Base-by-base conservation (phyloP, 1,139 yeast genomes). In the Protomyces arabidopsidicola region DNA sequence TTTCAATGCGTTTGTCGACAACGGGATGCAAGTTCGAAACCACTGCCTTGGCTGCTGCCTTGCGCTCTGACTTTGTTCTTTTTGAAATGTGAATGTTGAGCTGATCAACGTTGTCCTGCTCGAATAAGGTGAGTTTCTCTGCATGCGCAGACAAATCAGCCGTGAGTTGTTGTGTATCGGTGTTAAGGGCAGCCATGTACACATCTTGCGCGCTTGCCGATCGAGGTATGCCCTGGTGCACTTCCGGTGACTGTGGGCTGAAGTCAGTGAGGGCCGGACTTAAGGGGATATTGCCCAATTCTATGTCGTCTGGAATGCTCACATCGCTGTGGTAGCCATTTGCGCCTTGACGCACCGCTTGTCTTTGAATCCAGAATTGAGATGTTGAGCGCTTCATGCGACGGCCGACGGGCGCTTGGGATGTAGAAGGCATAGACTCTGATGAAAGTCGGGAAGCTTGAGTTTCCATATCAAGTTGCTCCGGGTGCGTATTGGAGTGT, bases 31-130 rank as follows among this genome's bases (percentile, higher is more conserved):
- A 20, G 24, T 36, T 42, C 36, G 53, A 36, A 20, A 45, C 56
- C n/a, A 42, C 34, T 14, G 62, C 62, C 18, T 58, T 58, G 2
- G 56, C 56, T 6, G 62, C 51, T 5, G 56, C 55, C 53, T 52
- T 58, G 6, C 62, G 51, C 31, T 53, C 62, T 2, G 62, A 16
- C 10, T 52, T 58, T 12, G 36, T 50, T 22, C n/a, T 50, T 2
- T 24, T 12, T 35, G 27, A 35, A 10, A 20, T 50, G n/a, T 50
- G 53, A 1, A 51, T 3, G 22, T 22, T 10, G 18, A 3, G 4
- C 18, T 51, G 53, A 16, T 9, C 35, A 14, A 12, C 9, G 2
- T 45, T 14, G 14, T n/a, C 16, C 16, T 14, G 3, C 9, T 36
- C 42, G 14, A 6, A n/a, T 24, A 42, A 18, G 18, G 9, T 42